Evolutionary conservation across 2,329 filamentous ascomycete genomes (phyloP), one percentile per base, ranked within the genome.

Genomic region (Clonostachys byssicola): DNA sequence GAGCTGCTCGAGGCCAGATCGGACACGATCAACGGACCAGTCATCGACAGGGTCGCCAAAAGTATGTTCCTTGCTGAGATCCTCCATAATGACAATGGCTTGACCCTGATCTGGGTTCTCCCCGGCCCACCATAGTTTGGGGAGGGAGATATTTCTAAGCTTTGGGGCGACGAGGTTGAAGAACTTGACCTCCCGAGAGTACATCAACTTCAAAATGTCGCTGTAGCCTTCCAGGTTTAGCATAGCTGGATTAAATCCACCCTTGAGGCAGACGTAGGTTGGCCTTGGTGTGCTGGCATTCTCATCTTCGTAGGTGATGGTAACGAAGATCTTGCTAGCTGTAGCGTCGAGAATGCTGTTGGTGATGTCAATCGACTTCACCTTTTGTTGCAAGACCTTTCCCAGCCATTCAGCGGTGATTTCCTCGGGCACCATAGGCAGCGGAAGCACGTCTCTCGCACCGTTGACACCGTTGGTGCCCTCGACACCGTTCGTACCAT

Each of bases 11-110:
- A 65, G 65, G 7, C 65, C 66, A 30, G 62, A 59, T 48, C 62
- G 51, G 23, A 66, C 64, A 35, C 57, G 59, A 6, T 60, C 52
- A 10, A 66, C 51, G 1, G 64, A 48, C 45, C 63, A 69, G 6
- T 61, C 58, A 38, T 67, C 62, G 2, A 59, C 47, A 2, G 65
- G 54, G 42, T 43, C 30, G 23, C 42, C 42, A 48, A 71, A 71
- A 0, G 59, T 58, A 55, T 61, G 68, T 16, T 66, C 58, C 4
- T 55, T 44, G 1, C 47, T 50, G 3, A 70, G 56, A 49, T 70
- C 66, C 6, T 56, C 56, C 64, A 71, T 68, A 47, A 69, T 60
- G 18, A 57, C 59, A 40, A 71, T 68, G 6, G 65, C 67, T 43
- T 71, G 67, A 8, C 66, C 66, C 43, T 70, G 67, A 35, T 52